phyloP scores from a whole-genome alignment of 2,329 filamentous ascomycete species.

The Talaromyces sp. region DNA sequence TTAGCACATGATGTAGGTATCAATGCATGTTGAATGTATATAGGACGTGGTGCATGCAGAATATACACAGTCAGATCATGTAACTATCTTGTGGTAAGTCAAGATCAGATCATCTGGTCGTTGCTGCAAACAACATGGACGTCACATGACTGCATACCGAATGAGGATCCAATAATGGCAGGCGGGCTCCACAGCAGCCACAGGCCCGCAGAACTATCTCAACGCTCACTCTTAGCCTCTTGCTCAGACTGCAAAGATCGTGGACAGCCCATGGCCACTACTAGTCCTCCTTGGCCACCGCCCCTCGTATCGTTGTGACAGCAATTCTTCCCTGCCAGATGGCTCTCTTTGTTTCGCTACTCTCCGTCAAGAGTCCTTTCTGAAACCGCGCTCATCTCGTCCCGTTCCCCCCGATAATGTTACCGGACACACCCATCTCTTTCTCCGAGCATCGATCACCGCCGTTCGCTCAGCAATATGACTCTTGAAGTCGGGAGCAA shows the following conservation, averaged over 20 bases:
- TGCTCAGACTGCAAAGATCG: not conserved
- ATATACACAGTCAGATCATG: not conserved
- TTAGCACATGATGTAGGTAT: not conserved
- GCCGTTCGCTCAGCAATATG: conserved; percentile 17
- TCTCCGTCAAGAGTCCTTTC: not conserved
- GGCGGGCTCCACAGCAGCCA: not conserved
- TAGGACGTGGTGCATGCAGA: not conserved
- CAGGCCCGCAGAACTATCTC: conserved; percentile 1
- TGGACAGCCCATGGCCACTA: conserved; percentile 8
- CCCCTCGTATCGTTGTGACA: not conserved
- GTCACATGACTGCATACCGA: conserved; percentile 13
- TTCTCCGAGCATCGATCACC: conserved; percentile 9
- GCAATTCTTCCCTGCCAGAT: conserved; percentile 18
- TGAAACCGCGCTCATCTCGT: not conserved
- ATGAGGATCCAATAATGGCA: not conserved
- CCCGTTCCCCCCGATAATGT: conserved; percentile 17
- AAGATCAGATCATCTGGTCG: conserved; percentile 3
- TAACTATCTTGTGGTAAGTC: not conserved
- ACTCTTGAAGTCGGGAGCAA: conserved; percentile 14
- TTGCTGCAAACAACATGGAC: not conserved
- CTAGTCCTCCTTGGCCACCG: not conserved
- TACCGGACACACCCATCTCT: conserved; percentile 10
- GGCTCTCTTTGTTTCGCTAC: conserved; percentile 15
- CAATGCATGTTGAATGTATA: not conserved
- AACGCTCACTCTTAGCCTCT: not conserved